Evolutionary conservation across 2,329 filamentous ascomycete genomes (phyloP), one percentile per base, ranked within the genome.

Genomic region (Fusarium hostae): DNA sequence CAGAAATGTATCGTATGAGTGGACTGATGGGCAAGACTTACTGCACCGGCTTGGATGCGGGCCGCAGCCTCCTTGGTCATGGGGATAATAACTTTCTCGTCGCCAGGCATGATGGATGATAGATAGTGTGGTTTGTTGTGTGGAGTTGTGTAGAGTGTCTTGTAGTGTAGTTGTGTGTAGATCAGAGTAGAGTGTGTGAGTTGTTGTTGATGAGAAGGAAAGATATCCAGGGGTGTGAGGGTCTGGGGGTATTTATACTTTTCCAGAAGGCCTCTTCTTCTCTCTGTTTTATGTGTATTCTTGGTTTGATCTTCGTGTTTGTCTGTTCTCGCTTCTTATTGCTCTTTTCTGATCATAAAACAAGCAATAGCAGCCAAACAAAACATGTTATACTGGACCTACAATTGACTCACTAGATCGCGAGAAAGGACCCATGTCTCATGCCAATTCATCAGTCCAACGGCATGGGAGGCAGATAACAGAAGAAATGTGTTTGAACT

Each of bases 11-110:
- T 26, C 13, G 28, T 9, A 22, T 6, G 32, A n/a, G 3, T 12
- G 12, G 32, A 9, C 24, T 24, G 28, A 20, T 24, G 24, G 5
- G 18, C 43, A 22, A 13, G 24, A 18, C 50, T 55, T 47, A 63
- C 60, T 30, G 57, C 54, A 15, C 41, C 34, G 8, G 56, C 15
- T 35, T 51, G 35, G 43, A 74, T 61, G 32, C 71, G 55, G 12
- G 32, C 41, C 24, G 58, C 61, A 26, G 43, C 71, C 22, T 67
- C 58, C 37, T 74, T 34, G 41, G 57, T 60, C 54, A 52, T 60
- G 22, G 56, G 45, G 20, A 4, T 35, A 10, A 16, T 15, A n/a
- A n/a, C 24, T 34, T 59, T 37, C 12, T 35, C 24, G 22, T 35
- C 24, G 6, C 30, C 28, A 26, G 71, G 61, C 59, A 74, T 72